Evolutionary conservation across 2,329 filamentous ascomycete species (phyloP).

Genomic region (Pseudocercospora musae): DNA sequence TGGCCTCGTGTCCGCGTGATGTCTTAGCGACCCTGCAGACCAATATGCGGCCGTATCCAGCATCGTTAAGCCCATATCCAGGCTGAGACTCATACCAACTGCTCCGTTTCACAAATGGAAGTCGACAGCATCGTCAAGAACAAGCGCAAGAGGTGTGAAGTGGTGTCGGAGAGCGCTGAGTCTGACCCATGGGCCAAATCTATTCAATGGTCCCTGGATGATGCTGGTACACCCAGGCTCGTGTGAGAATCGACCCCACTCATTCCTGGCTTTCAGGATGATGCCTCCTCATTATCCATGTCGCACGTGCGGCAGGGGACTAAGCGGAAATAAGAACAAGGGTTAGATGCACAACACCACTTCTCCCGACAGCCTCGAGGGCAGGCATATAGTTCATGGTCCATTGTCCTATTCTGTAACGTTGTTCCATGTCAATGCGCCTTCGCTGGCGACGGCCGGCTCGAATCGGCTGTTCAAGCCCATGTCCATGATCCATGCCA

Average conservation of each 20-base stretch:
- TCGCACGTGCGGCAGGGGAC: background rate
- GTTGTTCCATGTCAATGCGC: background rate
- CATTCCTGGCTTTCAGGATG: background rate
- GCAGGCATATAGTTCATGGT: background rate
- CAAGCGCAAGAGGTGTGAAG: background rate
- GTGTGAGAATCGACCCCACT: background rate
- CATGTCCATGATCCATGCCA: background rate
- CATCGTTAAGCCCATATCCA: background rate
- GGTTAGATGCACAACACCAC: slow-evolving; percentile 1
- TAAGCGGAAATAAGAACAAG: background rate
- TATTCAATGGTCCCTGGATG: background rate
- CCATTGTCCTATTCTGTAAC: background rate
- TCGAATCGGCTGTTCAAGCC: background rate
- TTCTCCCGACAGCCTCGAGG: background rate
- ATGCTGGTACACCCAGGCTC: background rate
- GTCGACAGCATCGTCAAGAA: background rate
- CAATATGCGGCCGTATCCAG: background rate
- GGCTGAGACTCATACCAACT: background rate
- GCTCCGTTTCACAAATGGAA: slow-evolving; percentile 1
- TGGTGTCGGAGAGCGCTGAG: background rate
- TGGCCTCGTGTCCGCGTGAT: background rate
- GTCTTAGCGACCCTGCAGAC: background rate
- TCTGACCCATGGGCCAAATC: too few relatives aligned
- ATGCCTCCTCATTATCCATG: background rate
- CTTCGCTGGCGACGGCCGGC: background rate